phyloP scores from a whole-genome alignment of 129 eudicot genomes.

The Lactuca saligna region DNA sequence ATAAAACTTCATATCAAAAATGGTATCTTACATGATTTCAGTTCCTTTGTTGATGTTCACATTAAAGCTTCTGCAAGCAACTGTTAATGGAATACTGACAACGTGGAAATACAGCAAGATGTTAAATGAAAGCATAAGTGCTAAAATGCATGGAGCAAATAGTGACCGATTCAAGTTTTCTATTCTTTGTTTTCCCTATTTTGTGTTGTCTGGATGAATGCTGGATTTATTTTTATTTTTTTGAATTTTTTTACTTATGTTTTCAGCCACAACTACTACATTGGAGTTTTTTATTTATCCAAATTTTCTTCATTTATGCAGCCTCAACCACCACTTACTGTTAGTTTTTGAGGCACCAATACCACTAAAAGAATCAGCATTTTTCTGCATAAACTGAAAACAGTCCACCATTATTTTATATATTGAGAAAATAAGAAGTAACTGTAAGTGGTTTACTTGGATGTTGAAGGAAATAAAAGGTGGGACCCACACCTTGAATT shows the following conservation, averaged over 20 bases:
- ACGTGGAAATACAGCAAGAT: slow-evolving; percentile 1
- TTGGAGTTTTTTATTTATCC: no score
- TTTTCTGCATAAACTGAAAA: not conserved
- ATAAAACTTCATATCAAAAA: not conserved
- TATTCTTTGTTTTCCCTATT: no score
- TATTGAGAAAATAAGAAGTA: no score
- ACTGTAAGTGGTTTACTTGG: no score
- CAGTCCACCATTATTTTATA: not conserved
- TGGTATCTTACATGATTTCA: slow-evolving; percentile 22
- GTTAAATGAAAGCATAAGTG: not conserved
- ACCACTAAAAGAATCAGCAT: not conserved
- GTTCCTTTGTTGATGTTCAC: slow-evolving; percentile 3
- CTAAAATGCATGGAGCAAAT: no score
- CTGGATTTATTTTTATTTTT: no score
- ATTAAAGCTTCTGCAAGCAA: slow-evolving; percentile 8
- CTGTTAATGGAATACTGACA: slow-evolving; percentile 18
- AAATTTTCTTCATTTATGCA: no score
- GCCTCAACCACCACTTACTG: not conserved
- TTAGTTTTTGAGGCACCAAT: not conserved
- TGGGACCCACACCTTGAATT: slow-evolving; percentile 28
- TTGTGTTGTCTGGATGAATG: no score
- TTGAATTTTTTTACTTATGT: no score
- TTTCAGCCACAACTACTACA: no score
- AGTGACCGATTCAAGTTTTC: no score
- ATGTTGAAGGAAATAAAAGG: no score